Conservation (phyloP, 2,329 filamentous ascomycete species). For the Xylaria polymorpha region DNA sequence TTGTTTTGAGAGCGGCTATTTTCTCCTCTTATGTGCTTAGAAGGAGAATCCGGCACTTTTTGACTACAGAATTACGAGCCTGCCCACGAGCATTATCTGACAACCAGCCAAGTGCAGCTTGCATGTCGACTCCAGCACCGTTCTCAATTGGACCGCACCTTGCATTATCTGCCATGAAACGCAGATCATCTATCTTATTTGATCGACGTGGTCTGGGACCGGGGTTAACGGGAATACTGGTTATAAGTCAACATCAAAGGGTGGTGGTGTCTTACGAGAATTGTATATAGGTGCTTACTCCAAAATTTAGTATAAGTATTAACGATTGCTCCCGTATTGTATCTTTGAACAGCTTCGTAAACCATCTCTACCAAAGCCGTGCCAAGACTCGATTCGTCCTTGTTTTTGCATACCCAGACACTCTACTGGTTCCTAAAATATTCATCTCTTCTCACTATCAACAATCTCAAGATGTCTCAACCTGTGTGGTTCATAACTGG, state of each 20-base stretch:
- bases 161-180: no score
- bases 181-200: not conserved
- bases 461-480: slow-evolving; percentile 39
- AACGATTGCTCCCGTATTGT: not conserved
- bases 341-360: not conserved
- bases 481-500: slow-evolving; percentile 51
- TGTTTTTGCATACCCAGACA: not conserved
- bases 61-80: no score
- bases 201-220: not conserved
- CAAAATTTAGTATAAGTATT: slow-evolving; percentile 10
- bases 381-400: not conserved
- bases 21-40: no score
- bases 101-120: no score
- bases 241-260: not conserved
- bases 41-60: no score
- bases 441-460: not conserved
- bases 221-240: slow-evolving; percentile 23
- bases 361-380: not conserved
- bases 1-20: no score
- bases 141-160: no score
- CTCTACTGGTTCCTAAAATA: not conserved
- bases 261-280: not conserved
- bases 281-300: not conserved
- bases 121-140: no score
- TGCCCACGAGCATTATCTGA: no score